A percentile compares a stretch with the other conserved stretches of the same genome.
phyloP scores from a whole-genome alignment of 2,329 filamentous ascomycete genomes.

The Xylariaceae sp. region DNA sequence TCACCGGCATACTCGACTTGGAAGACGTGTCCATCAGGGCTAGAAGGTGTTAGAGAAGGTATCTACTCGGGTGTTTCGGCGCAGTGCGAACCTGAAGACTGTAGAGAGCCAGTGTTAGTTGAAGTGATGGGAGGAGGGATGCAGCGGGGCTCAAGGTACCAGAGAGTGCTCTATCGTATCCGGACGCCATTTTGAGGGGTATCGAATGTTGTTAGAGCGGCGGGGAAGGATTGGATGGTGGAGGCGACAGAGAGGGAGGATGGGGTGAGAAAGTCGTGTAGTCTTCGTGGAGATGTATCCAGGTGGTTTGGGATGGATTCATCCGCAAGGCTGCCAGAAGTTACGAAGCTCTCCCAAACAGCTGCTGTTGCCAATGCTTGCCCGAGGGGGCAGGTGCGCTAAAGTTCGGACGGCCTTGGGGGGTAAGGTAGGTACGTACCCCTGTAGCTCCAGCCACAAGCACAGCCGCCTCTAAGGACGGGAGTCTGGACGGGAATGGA shows the following conservation, averaged over 20 bases:
- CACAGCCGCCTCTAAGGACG: conserved; percentile 5
- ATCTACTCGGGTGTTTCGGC: conserved; percentile 2
- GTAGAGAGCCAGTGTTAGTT: conserved; percentile 41
- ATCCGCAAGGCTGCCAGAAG: conserved; percentile 28
- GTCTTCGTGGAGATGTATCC: too few species aligned
- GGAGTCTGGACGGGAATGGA: too few species aligned
- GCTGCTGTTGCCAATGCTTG: conserved; percentile 1
- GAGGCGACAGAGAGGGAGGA: conserved; percentile 8
- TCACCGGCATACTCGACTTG: conserved; percentile 99
- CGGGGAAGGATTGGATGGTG: neutral
- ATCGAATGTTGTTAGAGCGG: conserved; percentile 7
- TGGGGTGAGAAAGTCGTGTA: neutral
- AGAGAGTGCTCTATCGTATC: conserved; percentile 98
- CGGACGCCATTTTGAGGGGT: conserved; percentile 68
- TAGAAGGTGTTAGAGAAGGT: conserved; percentile 50
- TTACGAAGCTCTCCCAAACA: conserved; percentile 26
- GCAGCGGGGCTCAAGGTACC: conserved; percentile 58
- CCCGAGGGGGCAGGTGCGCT: conserved; percentile 15
- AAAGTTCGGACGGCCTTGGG: conserved; percentile 13
- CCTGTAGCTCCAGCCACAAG: conserved; percentile 21
- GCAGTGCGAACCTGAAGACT: conserved; percentile 76
- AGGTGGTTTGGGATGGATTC: conserved; percentile 8
- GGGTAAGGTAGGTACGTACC: too few species aligned
- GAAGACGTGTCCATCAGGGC: conserved; percentile 98
- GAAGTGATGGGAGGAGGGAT: conserved; percentile 28